Evolutionary conservation across 2,329 filamentous ascomycete genomes (phyloP).

Genomic region (Phoma sp.): DNA sequence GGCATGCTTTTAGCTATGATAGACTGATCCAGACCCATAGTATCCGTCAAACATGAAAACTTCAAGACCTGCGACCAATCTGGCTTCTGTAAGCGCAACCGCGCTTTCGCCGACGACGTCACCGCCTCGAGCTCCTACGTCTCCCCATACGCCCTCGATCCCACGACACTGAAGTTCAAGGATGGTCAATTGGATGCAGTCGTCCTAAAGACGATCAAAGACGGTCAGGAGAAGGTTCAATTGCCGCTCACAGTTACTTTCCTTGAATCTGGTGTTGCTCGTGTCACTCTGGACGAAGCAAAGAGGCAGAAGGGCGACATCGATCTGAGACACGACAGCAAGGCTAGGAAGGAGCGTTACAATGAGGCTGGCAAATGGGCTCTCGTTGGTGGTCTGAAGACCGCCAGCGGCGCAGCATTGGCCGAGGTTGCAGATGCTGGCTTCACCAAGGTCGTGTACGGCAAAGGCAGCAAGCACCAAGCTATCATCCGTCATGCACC

Average conservation of each 20-base stretch:
- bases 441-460: constrained; percentile 78
- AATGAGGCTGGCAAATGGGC: constrained; percentile 89
- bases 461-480: constrained; percentile 76
- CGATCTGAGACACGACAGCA: constrained; percentile 82
- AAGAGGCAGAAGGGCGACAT: constrained; percentile 88
- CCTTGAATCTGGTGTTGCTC: constrained; percentile 85
- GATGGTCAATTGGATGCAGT: constrained; percentile 80
- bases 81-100: constrained; percentile 96
- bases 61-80: constrained; percentile 98
- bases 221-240: constrained; percentile 71
- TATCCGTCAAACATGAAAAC: constrained; percentile 89
- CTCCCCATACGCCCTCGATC: constrained; percentile 79
- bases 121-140: constrained; percentile 72
- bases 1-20: too few relatives aligned
- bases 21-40: constrained; percentile 55
- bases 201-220: constrained; percentile 79
- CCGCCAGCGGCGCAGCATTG: constrained; percentile 75
- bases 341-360: constrained; percentile 88
- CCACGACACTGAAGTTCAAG: constrained; percentile 76
- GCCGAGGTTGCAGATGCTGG: constrained; percentile 70
- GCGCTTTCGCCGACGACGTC: constrained; percentile 83
- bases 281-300: constrained; percentile 91
- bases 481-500: constrained; percentile 84
- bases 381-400: constrained; percentile 79
- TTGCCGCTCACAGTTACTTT: constrained; percentile 88